Base-by-base conservation (phyloP, 371 early-diverging fungal genomes). In the Saksenaea oblongispora region DNA sequence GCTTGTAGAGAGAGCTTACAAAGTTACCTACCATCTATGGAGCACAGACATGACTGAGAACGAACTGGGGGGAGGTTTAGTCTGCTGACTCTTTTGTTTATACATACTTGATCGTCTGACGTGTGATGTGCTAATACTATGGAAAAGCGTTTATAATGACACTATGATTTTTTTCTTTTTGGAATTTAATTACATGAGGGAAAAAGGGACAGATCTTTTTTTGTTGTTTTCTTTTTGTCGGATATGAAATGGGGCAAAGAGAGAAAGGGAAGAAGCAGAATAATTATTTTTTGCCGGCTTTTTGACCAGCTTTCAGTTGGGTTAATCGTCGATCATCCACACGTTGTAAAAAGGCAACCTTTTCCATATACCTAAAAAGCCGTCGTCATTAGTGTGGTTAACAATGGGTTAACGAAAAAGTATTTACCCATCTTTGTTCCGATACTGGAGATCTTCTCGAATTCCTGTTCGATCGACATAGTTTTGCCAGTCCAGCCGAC, bases 401-500 rank as follows among this genome's bases (percentile, higher is more conserved):
- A 8, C 13, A 39, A 5, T 51, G 11, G 26, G 42, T 14, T 5
- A 27, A 34, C n/a, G 15, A 18, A 27, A 14, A 54, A 54, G 28
- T 14, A 62, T 68, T 41, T 74, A 83, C 58, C 90, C 89, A 65
- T 89, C 89, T 71, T 89, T 89, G 56, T 90, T 88, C 54, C 82
- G 84, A 61, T 86, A 87, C 61, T 85, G 84, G 34, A 91, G 64
- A 26, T 87, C 84, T 35, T 90, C 89, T 17, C 77, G 83, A 41
- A 88, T 87, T 1, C 89, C 89, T 66, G 84, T 85, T 44, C 78
- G 78, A 28, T 86, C 85, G 24, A 90, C 89, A 73, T 81, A 88
- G 14, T 72, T 73, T 59, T 86, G 81, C 91, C 90, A 89, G 65
- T 91, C 90, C 65, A 86, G 59, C 62, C 87, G 88, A 37, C 87